Evolutionary conservation across 2,329 filamentous ascomycete genomes (phyloP).

Genomic region (Torrubiellomyces zombiae): DNA sequence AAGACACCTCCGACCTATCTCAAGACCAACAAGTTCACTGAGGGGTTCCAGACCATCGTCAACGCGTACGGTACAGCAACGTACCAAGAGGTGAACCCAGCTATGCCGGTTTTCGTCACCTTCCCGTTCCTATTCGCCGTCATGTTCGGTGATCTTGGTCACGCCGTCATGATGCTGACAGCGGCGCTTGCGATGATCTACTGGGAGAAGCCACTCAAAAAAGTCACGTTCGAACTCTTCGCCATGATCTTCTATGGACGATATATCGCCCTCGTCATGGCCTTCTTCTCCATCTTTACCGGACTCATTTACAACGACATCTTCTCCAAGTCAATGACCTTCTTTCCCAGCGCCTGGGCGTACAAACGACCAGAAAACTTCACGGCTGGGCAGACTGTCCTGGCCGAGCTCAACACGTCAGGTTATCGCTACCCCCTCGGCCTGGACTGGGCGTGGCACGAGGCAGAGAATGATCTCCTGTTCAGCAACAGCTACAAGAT

Average conservation of each 20-base stretch:
- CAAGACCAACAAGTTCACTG: constrained; percentile 96
- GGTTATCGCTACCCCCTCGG: constrained; percentile 89
- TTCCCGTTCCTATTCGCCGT: constrained; percentile 99
- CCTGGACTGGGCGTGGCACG: constrained; percentile 92
- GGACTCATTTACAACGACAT: constrained; percentile 95
- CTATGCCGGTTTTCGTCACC: constrained; percentile 85
- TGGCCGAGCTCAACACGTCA: constrained; percentile 46
- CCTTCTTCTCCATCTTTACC: constrained; percentile 89
- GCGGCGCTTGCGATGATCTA: constrained; percentile 88
- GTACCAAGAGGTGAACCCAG: constrained; percentile 93
- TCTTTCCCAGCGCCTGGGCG: constrained; percentile 83
- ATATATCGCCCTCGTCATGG: constrained; percentile 98
- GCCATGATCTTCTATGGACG: constrained; percentile 98
- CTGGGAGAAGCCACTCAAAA: constrained; percentile 85
- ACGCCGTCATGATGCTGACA: constrained; percentile 74
- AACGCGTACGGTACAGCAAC: constrained; percentile 96
- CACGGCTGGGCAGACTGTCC: constrained; percentile 45
- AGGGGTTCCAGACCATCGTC: constrained; percentile 97
- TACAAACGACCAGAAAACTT: constrained; percentile 54
- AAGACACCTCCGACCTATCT: constrained; percentile 96
- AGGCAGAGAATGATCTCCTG: constrained; percentile 81
- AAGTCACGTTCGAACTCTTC: constrained; percentile 84
- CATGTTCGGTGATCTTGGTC: constrained; percentile 98
- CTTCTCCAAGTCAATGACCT: constrained; percentile 82
- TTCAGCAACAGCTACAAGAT: constrained; percentile 99